Conservation (phyloP, 1,284 basidiomycete genomes). For the Cryptococcus maquisensis region DNA sequence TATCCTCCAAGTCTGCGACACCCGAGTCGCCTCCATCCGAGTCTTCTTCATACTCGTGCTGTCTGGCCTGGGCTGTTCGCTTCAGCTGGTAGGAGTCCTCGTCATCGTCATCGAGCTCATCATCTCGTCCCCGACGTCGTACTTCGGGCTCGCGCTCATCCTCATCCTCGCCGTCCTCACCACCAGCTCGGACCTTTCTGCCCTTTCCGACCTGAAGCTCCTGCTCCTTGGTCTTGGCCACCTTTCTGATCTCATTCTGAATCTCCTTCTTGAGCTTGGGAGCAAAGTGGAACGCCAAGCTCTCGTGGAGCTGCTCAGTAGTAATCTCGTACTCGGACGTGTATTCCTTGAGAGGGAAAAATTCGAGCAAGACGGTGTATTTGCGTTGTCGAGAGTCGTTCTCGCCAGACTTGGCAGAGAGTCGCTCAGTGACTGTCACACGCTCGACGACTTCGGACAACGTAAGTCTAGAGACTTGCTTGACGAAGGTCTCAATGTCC, state of each 20-base stretch:
- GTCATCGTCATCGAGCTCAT: slow-evolving; percentile 61
- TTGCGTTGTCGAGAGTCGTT: slow-evolving; percentile 63
- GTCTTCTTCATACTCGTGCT: slow-evolving; percentile 65
- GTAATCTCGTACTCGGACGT: slow-evolving; percentile 76
- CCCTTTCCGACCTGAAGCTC: slow-evolving; percentile 86
- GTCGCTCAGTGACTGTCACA: slow-evolving; percentile 75
- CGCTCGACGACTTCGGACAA: slow-evolving; percentile 86
- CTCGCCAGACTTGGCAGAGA: slow-evolving; percentile 62
- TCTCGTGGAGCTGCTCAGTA: slow-evolving; percentile 66
- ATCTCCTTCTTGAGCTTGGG: slow-evolving; percentile 83
- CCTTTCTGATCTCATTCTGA: slow-evolving; percentile 76
- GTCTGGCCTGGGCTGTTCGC: slow-evolving; percentile 58
- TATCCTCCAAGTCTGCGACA: slow-evolving; percentile 56
- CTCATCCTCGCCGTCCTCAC: slow-evolving; percentile 50
- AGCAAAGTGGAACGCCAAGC: slow-evolving; percentile 74
- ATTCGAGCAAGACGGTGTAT: slow-evolving; percentile 75
- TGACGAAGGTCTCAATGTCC: slow-evolving; percentile 77
- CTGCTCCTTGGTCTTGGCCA: slow-evolving; percentile 72
- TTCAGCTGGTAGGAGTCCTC: slow-evolving; percentile 71
- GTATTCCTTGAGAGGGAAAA: slow-evolving; percentile 87
- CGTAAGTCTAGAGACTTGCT: slow-evolving; percentile 78
- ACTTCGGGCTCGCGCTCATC: slow-evolving; percentile 49
- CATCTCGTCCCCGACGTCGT: slow-evolving; percentile 45
- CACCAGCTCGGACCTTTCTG: slow-evolving; percentile 49
- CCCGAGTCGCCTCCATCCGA: slow-evolving; percentile 55